Percentiles rank a stretch among this genome's conserved stretches.
Conservation (phyloP, 257 asterid species). For the Gentiana macrophylla region DNA sequence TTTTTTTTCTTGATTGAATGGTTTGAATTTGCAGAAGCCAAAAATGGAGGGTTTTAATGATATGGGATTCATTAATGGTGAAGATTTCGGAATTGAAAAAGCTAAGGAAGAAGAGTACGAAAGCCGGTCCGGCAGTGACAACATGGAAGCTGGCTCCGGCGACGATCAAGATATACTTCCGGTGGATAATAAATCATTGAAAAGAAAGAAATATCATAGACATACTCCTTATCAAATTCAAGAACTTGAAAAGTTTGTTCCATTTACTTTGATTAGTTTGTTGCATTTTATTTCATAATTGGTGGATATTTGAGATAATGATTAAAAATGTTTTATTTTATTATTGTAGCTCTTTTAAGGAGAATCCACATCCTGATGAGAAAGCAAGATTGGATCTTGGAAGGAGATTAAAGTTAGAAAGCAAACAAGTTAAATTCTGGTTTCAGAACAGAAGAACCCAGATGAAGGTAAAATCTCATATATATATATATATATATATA, state of each 20-base stretch:
- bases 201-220: slow-evolving; percentile 50
- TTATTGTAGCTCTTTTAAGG: slow-evolving; percentile 56
- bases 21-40: slow-evolving; percentile 33
- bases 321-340: too few species aligned
- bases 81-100: slow-evolving; percentile 18
- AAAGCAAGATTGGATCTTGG: slow-evolving; percentile 69
- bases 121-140: slow-evolving; percentile 62
- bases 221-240: slow-evolving; percentile 74
- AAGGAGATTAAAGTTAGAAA: slow-evolving; percentile 47
- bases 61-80: slow-evolving; percentile 30
- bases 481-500: background rate
- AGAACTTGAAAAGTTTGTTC: slow-evolving; percentile 63
- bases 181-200: slow-evolving; percentile 28
- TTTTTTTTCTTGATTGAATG: background rate
- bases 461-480: slow-evolving; percentile 54
- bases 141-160: slow-evolving; percentile 56
- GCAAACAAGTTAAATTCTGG: slow-evolving; percentile 82
- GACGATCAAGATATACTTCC: slow-evolving; percentile 40
- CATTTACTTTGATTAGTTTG: background rate
- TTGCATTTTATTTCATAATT: background rate
- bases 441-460: slow-evolving; percentile 90
- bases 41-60: slow-evolving; percentile 69
- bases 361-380: slow-evolving; percentile 89
- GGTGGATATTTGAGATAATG: too few species aligned
- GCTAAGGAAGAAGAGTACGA: slow-evolving; percentile 43